Percentiles rank a stretch among this genome's conserved stretches.
Conservation (phyloP, 306 rosid genomes). For the Begonia peltatifolia region DNA sequence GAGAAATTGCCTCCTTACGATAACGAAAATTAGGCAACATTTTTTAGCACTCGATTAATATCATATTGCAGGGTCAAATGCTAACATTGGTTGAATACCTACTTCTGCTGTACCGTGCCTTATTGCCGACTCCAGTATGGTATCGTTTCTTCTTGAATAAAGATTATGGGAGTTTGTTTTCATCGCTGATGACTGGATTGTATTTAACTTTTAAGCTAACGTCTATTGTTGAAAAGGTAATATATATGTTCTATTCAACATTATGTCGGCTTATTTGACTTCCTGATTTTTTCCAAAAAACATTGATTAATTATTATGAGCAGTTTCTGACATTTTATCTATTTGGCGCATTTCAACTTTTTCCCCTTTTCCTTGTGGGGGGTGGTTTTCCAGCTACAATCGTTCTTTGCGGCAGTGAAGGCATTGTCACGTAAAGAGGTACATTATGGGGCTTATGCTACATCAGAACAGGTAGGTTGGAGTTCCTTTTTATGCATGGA, state of each 20-base stretch:
- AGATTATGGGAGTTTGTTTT: constrained; percentile 93
- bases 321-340: neutral
- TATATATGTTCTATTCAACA: too few species aligned
- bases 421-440: constrained; percentile 93
- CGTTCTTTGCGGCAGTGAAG: constrained; percentile 73
- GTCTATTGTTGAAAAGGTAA: constrained; percentile 91
- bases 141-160: constrained; percentile 98
- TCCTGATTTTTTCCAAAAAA: neutral
- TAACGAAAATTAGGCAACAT: too few species aligned
- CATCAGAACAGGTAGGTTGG: constrained; percentile 75
- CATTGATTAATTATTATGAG: too few species aligned
- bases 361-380: neutral
- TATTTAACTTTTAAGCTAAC: constrained; percentile 95
- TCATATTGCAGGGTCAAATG: constrained; percentile 69
- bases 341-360: neutral
- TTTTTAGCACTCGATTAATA: too few species aligned
- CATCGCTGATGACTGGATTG: constrained; percentile 85
- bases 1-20: too few species aligned
- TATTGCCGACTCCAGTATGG: constrained; percentile 96
- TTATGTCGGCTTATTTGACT: neutral
- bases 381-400: constrained; percentile 34
- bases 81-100: constrained; percentile 80
- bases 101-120: constrained; percentile 81
- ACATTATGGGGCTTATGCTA: constrained; percentile 96
- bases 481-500: constrained; percentile 1